Evolutionary conservation across 2,329 filamentous ascomycete genomes (phyloP).

Genomic region (Trichophyton equinum): DNA sequence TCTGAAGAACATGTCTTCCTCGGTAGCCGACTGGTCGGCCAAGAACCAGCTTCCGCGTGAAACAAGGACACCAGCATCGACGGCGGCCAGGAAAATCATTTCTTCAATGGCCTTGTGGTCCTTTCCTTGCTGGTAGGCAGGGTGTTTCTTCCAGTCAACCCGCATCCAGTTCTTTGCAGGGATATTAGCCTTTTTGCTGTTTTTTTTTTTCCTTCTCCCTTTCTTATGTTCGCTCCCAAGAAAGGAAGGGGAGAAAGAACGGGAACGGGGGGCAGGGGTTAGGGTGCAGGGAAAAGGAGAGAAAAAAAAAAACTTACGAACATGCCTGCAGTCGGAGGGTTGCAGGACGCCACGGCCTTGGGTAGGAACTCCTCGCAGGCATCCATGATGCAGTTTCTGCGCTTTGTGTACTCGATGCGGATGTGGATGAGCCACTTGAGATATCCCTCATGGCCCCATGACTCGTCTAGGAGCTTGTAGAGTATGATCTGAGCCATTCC

Average conservation of each 20-base stretch:
- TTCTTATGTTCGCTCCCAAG: background rate
- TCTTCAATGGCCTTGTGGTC: slow-evolving; percentile 54
- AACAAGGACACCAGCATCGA: slow-evolving; percentile 65
- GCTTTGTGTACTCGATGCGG: slow-evolving; percentile 64
- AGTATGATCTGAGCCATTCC: slow-evolving; percentile 75
- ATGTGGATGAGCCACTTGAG: slow-evolving; percentile 79
- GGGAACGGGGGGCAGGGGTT: background rate
- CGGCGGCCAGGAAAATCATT: slow-evolving; percentile 65
- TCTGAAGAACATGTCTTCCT: slow-evolving; percentile 67
- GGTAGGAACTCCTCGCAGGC: slow-evolving; percentile 71
- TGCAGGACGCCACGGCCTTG: slow-evolving; percentile 60
- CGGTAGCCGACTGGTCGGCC: slow-evolving; percentile 51
- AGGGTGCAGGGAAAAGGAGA: background rate
- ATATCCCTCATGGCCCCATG: slow-evolving; percentile 87
- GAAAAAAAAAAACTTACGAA: slow-evolving; percentile 52
- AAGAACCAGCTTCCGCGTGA: slow-evolving; percentile 86
- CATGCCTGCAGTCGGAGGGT: slow-evolving; percentile 74
- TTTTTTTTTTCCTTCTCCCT: no score
- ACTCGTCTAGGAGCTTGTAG: slow-evolving; percentile 82
- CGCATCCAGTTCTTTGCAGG: slow-evolving; percentile 34
- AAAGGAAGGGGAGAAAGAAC: no score
- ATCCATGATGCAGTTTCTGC: slow-evolving; percentile 61
- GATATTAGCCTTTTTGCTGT: background rate
- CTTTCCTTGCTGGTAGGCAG: slow-evolving; percentile 26
- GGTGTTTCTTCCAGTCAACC: slow-evolving; percentile 36